These are phyloP conservation scores for Acer yangbiense DNA, from an alignment of 345 rosid species.

Conservation along the genomic window DNA sequence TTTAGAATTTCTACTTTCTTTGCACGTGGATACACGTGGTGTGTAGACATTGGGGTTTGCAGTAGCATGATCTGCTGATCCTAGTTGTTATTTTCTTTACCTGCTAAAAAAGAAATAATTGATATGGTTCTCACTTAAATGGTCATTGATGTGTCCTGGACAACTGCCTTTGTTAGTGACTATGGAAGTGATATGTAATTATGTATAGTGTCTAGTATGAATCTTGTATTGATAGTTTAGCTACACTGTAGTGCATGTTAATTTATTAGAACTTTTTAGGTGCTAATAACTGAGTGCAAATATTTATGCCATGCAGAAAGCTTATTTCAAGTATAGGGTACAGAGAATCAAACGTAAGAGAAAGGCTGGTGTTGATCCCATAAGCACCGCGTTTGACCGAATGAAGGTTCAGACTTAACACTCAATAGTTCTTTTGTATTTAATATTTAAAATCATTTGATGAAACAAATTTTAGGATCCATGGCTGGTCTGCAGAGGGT, in stretches of 20 bases:
- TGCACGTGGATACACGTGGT: neutral
- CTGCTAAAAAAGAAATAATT: neutral
- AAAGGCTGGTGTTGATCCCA: slow-evolving; percentile 90
- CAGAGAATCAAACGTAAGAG: slow-evolving; percentile 60
- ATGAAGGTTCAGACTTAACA: slow-evolving; percentile 62
- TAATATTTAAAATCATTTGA: slow-evolving; percentile 1
- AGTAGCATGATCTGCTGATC: neutral
- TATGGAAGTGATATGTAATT: neutral
- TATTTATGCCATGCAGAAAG: slow-evolving; percentile 56
- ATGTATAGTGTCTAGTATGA: neutral
- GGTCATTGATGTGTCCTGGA: neutral
- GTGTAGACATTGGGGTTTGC: neutral
- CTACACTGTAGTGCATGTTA: slow-evolving; percentile 12
- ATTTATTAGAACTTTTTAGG: slow-evolving; percentile 7
- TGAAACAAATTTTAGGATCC: slow-evolving; percentile 13
- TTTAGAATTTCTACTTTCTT: neutral
- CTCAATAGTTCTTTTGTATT: slow-evolving; percentile 6
- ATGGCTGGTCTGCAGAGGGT: slow-evolving; percentile 61
- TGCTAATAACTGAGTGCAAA: slow-evolving; percentile 18
- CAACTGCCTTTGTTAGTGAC: neutral
- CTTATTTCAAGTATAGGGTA: slow-evolving; percentile 55
- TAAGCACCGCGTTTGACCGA: slow-evolving; percentile 78
- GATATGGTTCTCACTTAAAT: neutral
- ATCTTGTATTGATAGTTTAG: neutral
- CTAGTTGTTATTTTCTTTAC: neutral